Base-by-base conservation (phyloP, 2,329 filamentous ascomycete species). In the Fusarium transvaalense region DNA sequence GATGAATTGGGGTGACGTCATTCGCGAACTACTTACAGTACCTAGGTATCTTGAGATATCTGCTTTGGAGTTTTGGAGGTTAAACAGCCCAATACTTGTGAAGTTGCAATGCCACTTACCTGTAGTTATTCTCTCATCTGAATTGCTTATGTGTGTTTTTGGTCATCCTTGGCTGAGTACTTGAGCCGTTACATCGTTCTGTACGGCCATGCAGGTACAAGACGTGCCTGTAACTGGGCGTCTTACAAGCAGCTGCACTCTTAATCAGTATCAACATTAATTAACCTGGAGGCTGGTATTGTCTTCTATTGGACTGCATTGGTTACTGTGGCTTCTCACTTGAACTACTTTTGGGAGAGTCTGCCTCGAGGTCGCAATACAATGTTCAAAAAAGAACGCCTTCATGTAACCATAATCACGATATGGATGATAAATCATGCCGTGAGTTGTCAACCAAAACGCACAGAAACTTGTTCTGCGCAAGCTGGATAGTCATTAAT, bases 191-290 rank as follows among this genome's bases (percentile, higher is more conserved):
- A 51, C 50, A 64, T 64, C 37, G 61, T 46, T 42, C 21, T 54
- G 3, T 27, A n/a, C 38, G 31, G 41, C 13, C 19, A 62, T 52
- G 47, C 60, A 62, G 60, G 57, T 62, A 62, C 57, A 56, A 14
- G n/a, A 56, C 19, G 42, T 27, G 38, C n/a, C 23, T 17, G 34
- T 56, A 39, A 41, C 35, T 62, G 29, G 35, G 23, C 39, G 27
- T 46, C 27, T 31, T 62, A 13, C 61, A 41, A 55, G 47, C 53
- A 60, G 39, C 47, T 43, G 31, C 31, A 9, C 5, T 21, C 13
- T 25, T 31, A 21, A 0, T 41, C 4, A 12, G n/a, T 10, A 3
- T n/a, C 5, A 9, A 19, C 13, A 3, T n/a, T 4, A 9, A 19
- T 10, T 25, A 8, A 19, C 21, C n/a, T 5, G 13, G 29, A 35